Evolutionary conservation across 805 yeast species (phyloP).

Genomic region (Candida yuanshanica): DNA sequence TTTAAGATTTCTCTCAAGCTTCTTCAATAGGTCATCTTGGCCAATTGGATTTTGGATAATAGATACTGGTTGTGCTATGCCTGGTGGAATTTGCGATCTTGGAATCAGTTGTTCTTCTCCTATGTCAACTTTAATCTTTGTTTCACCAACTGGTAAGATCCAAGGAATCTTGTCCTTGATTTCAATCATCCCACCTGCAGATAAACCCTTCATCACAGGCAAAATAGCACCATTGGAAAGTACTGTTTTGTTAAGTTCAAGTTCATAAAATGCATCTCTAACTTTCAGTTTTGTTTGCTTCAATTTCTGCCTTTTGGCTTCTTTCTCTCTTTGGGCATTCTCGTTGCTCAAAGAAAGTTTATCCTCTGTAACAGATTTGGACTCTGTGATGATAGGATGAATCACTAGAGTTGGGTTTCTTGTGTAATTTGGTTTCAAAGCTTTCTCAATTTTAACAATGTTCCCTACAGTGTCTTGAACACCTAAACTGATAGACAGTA

Average conservation of each 20-base stretch:
- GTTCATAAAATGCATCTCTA: conserved; percentile 11
- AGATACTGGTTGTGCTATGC: not conserved
- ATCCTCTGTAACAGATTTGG: conserved; percentile 24
- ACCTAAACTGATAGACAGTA: conserved; percentile 52
- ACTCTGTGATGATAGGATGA: conserved; percentile 47
- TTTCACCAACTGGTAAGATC: conserved; percentile 32
- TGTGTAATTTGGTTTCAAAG: conserved; percentile 27
- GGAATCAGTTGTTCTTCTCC: conserved; percentile 38
- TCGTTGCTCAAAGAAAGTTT: conserved; percentile 18
- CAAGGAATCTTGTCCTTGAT: conserved; percentile 39
- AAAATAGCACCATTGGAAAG: conserved; percentile 47
- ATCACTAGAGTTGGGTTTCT: conserved; percentile 38
- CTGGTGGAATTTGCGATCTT: conserved; percentile 14
- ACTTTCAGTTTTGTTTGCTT: conserved; percentile 19
- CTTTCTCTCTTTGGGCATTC: conserved; percentile 16
- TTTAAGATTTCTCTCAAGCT: conserved; percentile 34
- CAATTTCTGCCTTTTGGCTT: conserved; percentile 16
- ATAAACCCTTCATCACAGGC: conserved; percentile 45
- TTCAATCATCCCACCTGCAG: conserved; percentile 55
- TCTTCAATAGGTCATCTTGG: conserved; percentile 38
- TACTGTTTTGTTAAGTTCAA: conserved; percentile 26
- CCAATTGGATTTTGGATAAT: conserved; percentile 43
- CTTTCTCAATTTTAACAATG: conserved; percentile 43
- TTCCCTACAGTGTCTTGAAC: conserved; percentile 46
- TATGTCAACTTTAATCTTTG: conserved; percentile 37